Evolutionary conservation across 164 flowering plant species (phyloP).

Genomic region (Paratinospora sagittata): DNA sequence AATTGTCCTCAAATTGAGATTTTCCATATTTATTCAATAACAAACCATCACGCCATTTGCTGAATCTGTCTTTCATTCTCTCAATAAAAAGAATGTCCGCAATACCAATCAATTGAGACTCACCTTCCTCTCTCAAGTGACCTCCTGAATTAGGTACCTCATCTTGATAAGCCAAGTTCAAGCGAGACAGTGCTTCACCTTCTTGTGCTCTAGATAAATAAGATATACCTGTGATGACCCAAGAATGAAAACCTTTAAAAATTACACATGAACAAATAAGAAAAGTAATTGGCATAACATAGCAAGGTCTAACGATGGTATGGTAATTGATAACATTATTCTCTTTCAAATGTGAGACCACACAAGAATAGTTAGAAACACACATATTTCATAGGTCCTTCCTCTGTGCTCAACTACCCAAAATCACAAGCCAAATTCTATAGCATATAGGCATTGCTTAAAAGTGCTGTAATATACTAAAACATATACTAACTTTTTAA

Average conservation of each 20-base stretch:
- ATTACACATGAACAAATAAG: background rate
- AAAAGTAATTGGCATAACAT: background rate
- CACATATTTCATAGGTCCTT: background rate
- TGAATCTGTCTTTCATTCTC: slow-evolving; percentile 59
- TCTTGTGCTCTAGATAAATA: slow-evolving; percentile 91
- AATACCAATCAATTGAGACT: slow-evolving; percentile 36
- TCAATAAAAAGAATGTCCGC: slow-evolving; percentile 72
- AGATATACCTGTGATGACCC: too few relatives aligned
- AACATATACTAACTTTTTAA: too few relatives aligned
- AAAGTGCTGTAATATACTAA: background rate
- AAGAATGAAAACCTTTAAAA: too few relatives aligned
- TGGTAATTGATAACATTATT: too few relatives aligned
- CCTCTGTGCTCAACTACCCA: background rate
- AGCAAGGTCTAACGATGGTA: background rate
- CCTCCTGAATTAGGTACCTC: too few relatives aligned
- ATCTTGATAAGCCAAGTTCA: slow-evolving; percentile 29
- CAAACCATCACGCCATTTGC: too few relatives aligned
- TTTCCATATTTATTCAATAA: slow-evolving; percentile 22
- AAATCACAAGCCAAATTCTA: background rate
- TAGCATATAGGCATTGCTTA: background rate
- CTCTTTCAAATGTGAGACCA: background rate
- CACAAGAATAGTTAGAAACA: background rate
- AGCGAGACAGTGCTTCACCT: slow-evolving; percentile 42
- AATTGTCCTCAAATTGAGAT: slow-evolving; percentile 22
- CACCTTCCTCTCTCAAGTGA: too few relatives aligned